Evolutionary conservation across 176 grass and related monocot species (phyloP).

Genomic region (bread wheat (Triticum aestivum)): IWGSC_CS_RefSeq_v2.1 NC_057804.1:291549775-291550274

Average conservation of each 20-base stretch:
- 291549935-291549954: too few relatives aligned
- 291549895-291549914: too few relatives aligned
- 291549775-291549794: too few relatives aligned
- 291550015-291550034: constrained; percentile 79
- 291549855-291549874: too few relatives aligned
- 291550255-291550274: neutral
- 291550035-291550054: constrained; percentile 67
- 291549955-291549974: too few relatives aligned
- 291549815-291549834: too few relatives aligned
- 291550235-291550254: neutral
- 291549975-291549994: too few relatives aligned
- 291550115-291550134: constrained; percentile 77
- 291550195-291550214: constrained; percentile 33
- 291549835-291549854: too few relatives aligned
- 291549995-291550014: too few relatives aligned
- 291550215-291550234: neutral
- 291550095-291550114: constrained; percentile 35
- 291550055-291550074: neutral
- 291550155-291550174: constrained; percentile 60
- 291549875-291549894: too few relatives aligned
- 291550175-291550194: constrained; percentile 60
- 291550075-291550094: constrained; percentile 9
- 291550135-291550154: constrained; percentile 45
- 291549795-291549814: too few relatives aligned
- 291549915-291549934: too few relatives aligned